Conservation (phyloP, 164 flowering plant species). For the Amborella trichopoda region DNA sequence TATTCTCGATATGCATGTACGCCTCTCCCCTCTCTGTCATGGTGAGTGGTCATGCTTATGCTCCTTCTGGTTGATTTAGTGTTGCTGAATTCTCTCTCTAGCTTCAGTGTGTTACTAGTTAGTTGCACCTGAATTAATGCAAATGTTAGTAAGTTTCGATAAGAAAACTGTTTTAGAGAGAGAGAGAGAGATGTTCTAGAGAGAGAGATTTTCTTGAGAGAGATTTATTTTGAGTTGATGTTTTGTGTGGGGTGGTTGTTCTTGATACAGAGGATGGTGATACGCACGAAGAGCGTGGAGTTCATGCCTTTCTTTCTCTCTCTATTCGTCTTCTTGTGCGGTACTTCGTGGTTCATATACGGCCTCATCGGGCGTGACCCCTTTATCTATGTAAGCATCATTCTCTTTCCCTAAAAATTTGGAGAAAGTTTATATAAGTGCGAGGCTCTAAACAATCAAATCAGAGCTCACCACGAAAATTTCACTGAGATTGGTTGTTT, state of each 20-base stretch:
- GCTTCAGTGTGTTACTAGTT: background rate
- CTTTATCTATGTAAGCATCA: conserved; percentile 37
- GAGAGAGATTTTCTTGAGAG: no score
- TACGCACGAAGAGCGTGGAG: conserved; percentile 44
- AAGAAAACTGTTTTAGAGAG: no score
- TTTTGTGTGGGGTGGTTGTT: no score
- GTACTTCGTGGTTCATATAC: conserved; percentile 38
- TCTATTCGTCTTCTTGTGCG: conserved; percentile 33
- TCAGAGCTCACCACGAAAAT: no score
- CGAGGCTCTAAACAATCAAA: no score
- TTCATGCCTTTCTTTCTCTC: conserved; percentile 57
- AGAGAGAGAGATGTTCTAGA: no score
- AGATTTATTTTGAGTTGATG: no score
- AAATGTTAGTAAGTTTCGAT: no score
- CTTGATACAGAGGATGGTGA: conserved; percentile 34
- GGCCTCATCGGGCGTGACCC: conserved; percentile 43
- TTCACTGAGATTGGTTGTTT: no score
- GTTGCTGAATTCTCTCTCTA: background rate
- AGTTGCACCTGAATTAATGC: background rate
- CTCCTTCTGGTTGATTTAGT: background rate
- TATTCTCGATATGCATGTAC: conserved; percentile 88
- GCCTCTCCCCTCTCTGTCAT: conserved; percentile 81
- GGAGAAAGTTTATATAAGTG: no score
- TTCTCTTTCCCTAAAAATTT: no score
- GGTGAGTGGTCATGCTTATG: conserved; percentile 25